Evolutionary conservation across 2,329 filamentous ascomycete genomes (phyloP), one percentile per base, ranked within the genome.

Genomic region (Epicoccum sorghinum): DNA sequence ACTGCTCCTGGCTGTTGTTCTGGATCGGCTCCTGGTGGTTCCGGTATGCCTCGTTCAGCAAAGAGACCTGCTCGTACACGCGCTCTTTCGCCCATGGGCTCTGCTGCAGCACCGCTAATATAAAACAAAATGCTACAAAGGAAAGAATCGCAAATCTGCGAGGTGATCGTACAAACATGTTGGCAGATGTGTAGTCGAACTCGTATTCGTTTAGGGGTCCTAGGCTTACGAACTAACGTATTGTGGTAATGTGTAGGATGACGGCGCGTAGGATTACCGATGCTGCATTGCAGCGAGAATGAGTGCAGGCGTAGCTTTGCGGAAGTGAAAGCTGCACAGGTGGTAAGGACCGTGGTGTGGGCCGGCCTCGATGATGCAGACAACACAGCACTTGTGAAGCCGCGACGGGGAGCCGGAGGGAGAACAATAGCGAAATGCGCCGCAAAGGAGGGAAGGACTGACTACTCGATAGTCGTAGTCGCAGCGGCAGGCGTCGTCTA

Each of bases 81-180:
- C 55, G 52, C 24, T 60, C 50, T 12, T 60, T 57, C 3, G 59
- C 55, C 68, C 68, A 72, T 18, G 69, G 68, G n/a, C 65, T 65
- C 37, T 68, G 64, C 30, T 65, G 63, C 36, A 70, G 47, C 7
- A 71, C 58, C n/a, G 57, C 59, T 47, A 72, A 60, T 36, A 71
- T 57, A 47, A 70, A 67, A 51, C 67, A 37, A 52, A 78, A 72
- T 18, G 69, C 61, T 43, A 76, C 47, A 32, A 74, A 64, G 23
- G 67, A 68, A 49, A 77, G 58, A 48, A 78, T 58, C 30, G 64
- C 65, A 58, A 78, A 69, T 60, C 70, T 72, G 60, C 74, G 71
- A 7, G 74, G 72, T 52, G 74, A 74, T 39, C 70, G 66, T 47
- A 73, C 54, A 42, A 73, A 62, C 71, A 74, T 74, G 24, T 40